Evolutionary conservation across 208 protist genomes (phyloP).

Genomic region (Trypanosomatidae sp.): DNA sequence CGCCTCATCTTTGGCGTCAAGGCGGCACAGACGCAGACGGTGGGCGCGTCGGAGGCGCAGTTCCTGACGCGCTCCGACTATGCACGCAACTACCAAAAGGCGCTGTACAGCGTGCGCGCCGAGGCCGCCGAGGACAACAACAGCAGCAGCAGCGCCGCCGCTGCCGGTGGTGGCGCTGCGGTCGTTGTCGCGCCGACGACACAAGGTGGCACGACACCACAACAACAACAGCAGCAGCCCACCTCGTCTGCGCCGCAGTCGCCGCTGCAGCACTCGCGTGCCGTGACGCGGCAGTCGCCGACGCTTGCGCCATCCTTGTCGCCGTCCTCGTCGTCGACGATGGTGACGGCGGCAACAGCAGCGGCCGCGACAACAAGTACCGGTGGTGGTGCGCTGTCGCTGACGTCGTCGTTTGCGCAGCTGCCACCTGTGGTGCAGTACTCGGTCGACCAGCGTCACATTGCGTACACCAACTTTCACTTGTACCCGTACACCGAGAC

Average conservation of each 20-base stretch:
- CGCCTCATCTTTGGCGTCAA: constrained; percentile 63
- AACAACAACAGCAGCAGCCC: background rate
- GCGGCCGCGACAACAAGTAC: background rate
- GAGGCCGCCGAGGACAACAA: background rate
- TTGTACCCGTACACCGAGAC: constrained; percentile 69
- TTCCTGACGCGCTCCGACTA: constrained; percentile 75
- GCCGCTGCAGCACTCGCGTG: too few relatives aligned
- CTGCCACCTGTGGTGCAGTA: constrained; percentile 54
- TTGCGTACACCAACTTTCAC: constrained; percentile 66
- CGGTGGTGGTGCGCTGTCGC: background rate
- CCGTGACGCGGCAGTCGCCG: too few relatives aligned
- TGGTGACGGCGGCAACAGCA: background rate
- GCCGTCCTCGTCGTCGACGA: too few relatives aligned
- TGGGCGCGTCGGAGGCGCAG: constrained; percentile 68
- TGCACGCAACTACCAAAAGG: constrained; percentile 49
- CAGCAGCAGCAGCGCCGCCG: background rate
- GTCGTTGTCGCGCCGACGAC: background rate
- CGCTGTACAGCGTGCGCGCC: constrained; percentile 15
- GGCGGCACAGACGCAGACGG: constrained; percentile 62
- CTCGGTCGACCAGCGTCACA: constrained; percentile 54
- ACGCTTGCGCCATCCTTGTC: too few relatives aligned
- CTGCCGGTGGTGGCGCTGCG: background rate
- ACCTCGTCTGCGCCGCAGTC: too few relatives aligned
- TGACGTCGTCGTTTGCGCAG: background rate
- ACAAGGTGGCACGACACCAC: background rate